Base-by-base conservation (phyloP, 768 basidiomycete genomes). In the Suillus subluteus region DNA sequence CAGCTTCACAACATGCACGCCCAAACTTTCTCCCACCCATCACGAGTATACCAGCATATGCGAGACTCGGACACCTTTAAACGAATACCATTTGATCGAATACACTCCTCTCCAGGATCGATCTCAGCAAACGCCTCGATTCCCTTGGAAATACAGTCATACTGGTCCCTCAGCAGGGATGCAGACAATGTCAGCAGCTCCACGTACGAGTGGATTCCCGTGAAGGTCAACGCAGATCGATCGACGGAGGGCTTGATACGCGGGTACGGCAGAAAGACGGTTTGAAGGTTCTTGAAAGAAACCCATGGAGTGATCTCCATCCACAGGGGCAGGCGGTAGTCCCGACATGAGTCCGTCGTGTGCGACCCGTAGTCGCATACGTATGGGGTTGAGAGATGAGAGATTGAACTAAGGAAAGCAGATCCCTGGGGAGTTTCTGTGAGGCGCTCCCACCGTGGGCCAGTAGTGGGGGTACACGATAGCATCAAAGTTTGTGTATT, bases 371-470 rank as follows among this genome's bases (percentile, higher is more conserved):
- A n/a, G n/a, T n/a, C n/a, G n/a, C n/a, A n/a, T n/a, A n/a, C n/a
- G n/a, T n/a, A n/a, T n/a, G n/a, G n/a, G n/a, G n/a, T n/a, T n/a
- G n/a, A 54, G 58, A 65, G 77, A 38, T 80, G 79, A 2, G 80
- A 79, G 30, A 83, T 69, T n/a, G 73, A 73, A n/a, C 69, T 65
- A 4, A 83, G 73, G 68, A 81, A 81, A 6, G 70, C 66, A 2
- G 71, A 55, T 4, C 82, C 82, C 6, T 74, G 74, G 18, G 62
- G 40, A 13, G 69, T 79, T 16, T 72, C 23, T 48, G 70, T 76
- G 30, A 83, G 67, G 8, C 76, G 72, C 48, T 75, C 78, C 48
- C 23, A 15, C 81, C 79, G 81, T 18, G n/a, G n/a, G n/a, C n/a
- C n/a, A n/a, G n/a, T n/a, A n/a, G 40, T 35, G 23, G 23, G 48